Evolutionary conservation across 345 rosid species (phyloP), one percentile per base, ranked within the genome.

Genomic region (Brassica rapa): DNA sequence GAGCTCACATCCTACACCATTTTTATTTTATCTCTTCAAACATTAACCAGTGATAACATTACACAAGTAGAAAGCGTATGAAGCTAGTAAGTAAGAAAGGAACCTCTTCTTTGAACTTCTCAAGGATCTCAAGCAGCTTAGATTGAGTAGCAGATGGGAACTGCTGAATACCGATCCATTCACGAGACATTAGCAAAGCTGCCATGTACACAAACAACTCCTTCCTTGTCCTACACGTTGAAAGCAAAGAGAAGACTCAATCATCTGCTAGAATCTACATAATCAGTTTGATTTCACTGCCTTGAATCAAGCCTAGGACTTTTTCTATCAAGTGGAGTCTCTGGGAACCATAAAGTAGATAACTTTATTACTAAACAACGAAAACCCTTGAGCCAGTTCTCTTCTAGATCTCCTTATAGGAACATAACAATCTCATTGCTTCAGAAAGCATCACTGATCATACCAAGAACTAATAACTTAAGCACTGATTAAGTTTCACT

Each of bases 81-180:
- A 41, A 59, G 72, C 53, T 29, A 15, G 57, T 19, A 68, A 65
- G 12, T 80, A 23, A 41, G 75, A 53, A 77, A 9, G 33, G 12
- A 12, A 92, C 97, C 97, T 92, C 87, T 81, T 87, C 87, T 83
- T 90, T 89, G 68, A 81, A 85, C 80, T 89, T 89, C 24, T 87
- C 96, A 63, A 92, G 86, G 77, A 89, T 76, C 78, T 90, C 96
- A 5, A 87, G 86, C 75, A 92, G 83, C 78, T 86, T 90, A 75
- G 83, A 82, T 80, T 90, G 93, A 12, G 94, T 90, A 71, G 93
- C 89, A 39, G 90, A 41, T 25, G 97, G 97, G 81, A 92, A 92
- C 82, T 88, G 92, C 64, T 90, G 91, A 77, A 92, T 88, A 74
- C 94, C 92, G 2, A 66, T 60, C 97, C 97, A 92, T 74, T 92